Percentiles rank a stretch among this genome's conserved stretches.
Evolutionary conservation across 2,329 filamentous ascomycete species (phyloP).

Genomic region (Exophiala spinifera): DNA sequence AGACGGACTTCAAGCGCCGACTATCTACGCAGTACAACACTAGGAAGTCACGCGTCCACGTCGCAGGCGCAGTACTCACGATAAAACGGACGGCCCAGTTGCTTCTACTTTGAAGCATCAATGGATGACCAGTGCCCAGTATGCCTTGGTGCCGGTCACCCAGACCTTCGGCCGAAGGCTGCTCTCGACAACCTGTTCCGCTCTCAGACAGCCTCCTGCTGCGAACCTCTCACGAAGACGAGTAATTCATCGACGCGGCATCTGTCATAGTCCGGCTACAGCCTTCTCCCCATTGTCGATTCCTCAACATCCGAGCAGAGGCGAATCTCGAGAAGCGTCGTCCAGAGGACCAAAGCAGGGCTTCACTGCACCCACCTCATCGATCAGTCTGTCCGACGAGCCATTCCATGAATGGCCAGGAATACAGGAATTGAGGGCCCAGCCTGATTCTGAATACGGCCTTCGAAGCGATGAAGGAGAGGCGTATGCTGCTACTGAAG

Average conservation of each 20-base stretch:
- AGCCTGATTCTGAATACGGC: not conserved
- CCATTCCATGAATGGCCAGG: not conserved
- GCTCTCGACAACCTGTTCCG: not conserved
- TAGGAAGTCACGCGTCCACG: not conserved
- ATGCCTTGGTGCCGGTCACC: not conserved
- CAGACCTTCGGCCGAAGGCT: not conserved
- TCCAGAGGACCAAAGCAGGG: not conserved
- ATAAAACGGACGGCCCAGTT: not conserved
- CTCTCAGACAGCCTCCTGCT: not conserved
- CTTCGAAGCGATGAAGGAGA: not conserved
- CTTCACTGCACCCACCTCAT: not conserved
- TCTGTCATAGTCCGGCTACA: constrained; percentile 2
- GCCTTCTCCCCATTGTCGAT: not conserved
- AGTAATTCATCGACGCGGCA: not conserved
- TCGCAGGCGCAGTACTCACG: no score
- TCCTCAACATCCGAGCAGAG: not conserved
- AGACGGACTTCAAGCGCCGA: no score
- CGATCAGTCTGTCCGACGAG: not conserved
- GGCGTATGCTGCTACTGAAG: constrained; percentile 1
- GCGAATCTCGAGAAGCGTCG: not conserved
- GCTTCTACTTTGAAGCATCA: constrained; percentile 17
- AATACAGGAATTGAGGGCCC: not conserved
- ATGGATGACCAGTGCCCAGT: constrained; percentile 21
- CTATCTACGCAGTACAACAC: not conserved
- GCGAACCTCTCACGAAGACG: not conserved